Base-by-base conservation (phyloP, 306 rosid species). In the Dicorynia guianensis region DNA sequence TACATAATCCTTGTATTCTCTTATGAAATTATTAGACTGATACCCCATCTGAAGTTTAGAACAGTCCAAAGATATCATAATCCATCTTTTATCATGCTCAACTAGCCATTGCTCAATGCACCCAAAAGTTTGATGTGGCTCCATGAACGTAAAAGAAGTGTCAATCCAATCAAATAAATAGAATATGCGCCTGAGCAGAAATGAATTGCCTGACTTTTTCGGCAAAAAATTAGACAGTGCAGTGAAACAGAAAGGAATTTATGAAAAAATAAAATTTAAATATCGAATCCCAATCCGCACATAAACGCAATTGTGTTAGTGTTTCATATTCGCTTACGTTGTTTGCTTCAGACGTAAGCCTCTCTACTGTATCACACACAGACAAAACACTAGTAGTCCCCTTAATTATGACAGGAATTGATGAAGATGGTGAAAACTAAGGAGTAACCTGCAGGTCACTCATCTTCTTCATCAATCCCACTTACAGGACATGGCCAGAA, bases 291-390 rank as follows among this genome's bases (percentile, higher is more conserved):
- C n/a, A n/a, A n/a, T n/a, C n/a, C n/a, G n/a, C n/a, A n/a, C n/a
- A 60, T 68, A 69, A 80, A 58, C 48, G 50, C 33, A 40, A 74
- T 49, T 58, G 57, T 59, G 25, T 33, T 36, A 7, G 19, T 7
- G 8, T 33, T 60, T 39, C 7, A 9, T 19, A 46, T n/a, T 56
- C 59, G 43, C 20, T 66, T 36, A 35, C 39, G 33, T 72, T 76
- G 42, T 44, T 80, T 71, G 75, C 77, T 73, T 72, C 49, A 36
- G 25, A 40, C 46, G 10, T 20, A 84, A 80, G 63, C 11, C 46
- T 72, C 49, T 25, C 30, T 2, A 25, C 2, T 1, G 1, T 1
- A 25, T 25, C 30, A 25, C 30, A 2, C 30, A 25, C 30, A 25
- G 30, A 25, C 30, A 25, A 25, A 25, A 25, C 30, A 25, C 30